Conservation (phyloP, 2,329 filamentous ascomycete species). For the Emydomyces testavorans region DNA sequence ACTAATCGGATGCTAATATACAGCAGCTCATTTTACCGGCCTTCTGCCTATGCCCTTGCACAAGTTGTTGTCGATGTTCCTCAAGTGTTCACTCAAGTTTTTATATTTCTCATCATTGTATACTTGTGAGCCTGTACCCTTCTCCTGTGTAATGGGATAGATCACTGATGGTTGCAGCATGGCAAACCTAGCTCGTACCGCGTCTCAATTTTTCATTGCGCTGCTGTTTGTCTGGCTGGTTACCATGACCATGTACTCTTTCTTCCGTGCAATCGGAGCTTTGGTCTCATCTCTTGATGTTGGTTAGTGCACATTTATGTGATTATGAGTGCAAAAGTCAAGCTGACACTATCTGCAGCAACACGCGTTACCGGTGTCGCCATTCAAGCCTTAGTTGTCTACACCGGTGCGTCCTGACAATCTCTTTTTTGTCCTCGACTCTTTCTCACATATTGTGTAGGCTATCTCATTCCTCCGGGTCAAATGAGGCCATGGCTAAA, state of each 20-base stretch:
- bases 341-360: conserved; percentile 20
- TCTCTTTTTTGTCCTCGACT: not conserved
- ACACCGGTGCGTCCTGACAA: conserved; percentile 34
- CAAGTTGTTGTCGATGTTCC: conserved; percentile 49
- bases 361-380: conserved; percentile 41
- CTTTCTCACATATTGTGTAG: conserved; percentile 23
- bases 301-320: conserved; percentile 23
- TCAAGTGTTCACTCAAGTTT: conserved; percentile 46
- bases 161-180: conserved; percentile 29
- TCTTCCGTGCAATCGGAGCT: conserved; percentile 42
- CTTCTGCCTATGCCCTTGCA: conserved; percentile 48
- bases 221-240: conserved; percentile 44
- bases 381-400: conserved; percentile 46
- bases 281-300: conserved; percentile 41
- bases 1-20: conserved; percentile 11
- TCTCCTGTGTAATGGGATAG: conserved; percentile 7
- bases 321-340: conserved; percentile 1
- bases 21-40: conserved; percentile 50
- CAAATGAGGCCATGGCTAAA: conserved; percentile 53
- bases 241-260: conserved; percentile 46
- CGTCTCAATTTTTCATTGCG: conserved; percentile 53
- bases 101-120: conserved; percentile 49
- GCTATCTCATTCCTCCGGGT: conserved; percentile 51
- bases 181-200: conserved; percentile 44
- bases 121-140: conserved; percentile 39